Conservation (phyloP, 139 green algal genomes). For the Volvox reticuliferus region DNA sequence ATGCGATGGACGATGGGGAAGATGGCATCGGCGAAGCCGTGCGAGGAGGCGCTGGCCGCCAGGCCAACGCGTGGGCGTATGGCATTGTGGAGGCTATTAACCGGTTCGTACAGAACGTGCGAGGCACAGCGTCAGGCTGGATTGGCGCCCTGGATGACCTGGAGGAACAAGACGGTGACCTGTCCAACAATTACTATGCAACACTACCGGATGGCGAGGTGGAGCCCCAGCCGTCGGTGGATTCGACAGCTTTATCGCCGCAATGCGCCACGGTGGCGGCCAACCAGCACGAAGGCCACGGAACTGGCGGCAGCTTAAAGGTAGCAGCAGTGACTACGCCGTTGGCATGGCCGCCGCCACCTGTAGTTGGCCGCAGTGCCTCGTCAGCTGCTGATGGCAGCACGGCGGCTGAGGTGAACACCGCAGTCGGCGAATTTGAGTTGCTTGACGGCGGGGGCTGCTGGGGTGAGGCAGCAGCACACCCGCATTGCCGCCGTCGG, state of each 20-base stretch:
- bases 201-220: neutral
- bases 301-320: neutral
- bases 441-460: slow-evolving; percentile 66
- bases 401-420: slow-evolving; percentile 49
- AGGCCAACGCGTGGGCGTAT: slow-evolving; percentile 12
- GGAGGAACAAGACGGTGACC: neutral
- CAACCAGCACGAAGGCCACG: neutral
- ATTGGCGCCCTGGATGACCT: slow-evolving; percentile 37
- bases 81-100: slow-evolving; percentile 31
- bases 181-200: neutral
- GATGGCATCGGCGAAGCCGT: neutral
- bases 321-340: neutral
- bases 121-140: slow-evolving; percentile 13
- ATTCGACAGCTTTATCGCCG: no score
- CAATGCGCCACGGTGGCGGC: no score
- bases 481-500: neutral
- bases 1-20: neutral
- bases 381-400: neutral
- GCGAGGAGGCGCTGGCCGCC: slow-evolving; percentile 1
- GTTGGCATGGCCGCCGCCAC: neutral
- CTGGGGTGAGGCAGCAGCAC: slow-evolving; percentile 16
- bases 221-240: neutral
- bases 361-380: neutral
- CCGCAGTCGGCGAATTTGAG: slow-evolving; percentile 77
- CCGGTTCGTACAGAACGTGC: slow-evolving; percentile 30